phyloP scores from a whole-genome alignment of 2,329 filamentous ascomycete species.

The Hirsutella rhossiliensis region DNA sequence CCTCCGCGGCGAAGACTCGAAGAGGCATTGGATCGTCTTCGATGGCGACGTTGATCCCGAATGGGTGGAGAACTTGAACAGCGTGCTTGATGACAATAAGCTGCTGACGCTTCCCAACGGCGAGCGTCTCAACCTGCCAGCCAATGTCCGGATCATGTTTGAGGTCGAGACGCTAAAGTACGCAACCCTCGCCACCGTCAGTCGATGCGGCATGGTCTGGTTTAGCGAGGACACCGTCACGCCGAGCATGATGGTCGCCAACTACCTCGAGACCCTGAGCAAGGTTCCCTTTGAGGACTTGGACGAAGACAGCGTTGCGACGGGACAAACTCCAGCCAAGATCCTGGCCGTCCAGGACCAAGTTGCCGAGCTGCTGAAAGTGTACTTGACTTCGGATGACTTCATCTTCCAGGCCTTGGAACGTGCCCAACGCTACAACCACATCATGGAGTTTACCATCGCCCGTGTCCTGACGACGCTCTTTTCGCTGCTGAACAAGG shows the following conservation, averaged over 20 bases:
- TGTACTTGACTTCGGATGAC: conserved; percentile 63
- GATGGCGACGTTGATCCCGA: conserved; percentile 98
- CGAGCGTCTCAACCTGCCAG: conserved; percentile 86
- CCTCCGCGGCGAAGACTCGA: conserved; percentile 88
- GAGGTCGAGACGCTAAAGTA: conserved; percentile 98
- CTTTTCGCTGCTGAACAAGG: conserved; percentile 92
- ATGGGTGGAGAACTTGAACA: conserved; percentile 99
- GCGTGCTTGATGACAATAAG: conserved; percentile 98
- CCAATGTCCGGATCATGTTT: conserved; percentile 98
- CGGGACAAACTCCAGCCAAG: conserved; percentile 65
- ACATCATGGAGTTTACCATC: conserved; percentile 97
- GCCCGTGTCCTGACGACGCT: conserved; percentile 84
- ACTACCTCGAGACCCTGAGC: conserved; percentile 78
- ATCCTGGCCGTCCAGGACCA: conserved; percentile 67
- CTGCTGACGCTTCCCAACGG: conserved; percentile 92
- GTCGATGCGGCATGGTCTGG: conserved; percentile 99
- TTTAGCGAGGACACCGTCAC: conserved; percentile 98
- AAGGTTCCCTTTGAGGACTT: conserved; percentile 85
- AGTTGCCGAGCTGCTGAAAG: conserved; percentile 67
- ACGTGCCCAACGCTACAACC: conserved; percentile 67
- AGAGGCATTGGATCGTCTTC: conserved; percentile 98
- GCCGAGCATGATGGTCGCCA: conserved; percentile 78
- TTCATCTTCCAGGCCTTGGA: conserved; percentile 70
- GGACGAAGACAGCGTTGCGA: conserved; percentile 77
- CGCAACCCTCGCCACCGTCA: conserved; percentile 94